These are phyloP conservation scores for Asclepias syriaca DNA, from an alignment of 257 asterid species.

Conservation along the genomic window DNA sequence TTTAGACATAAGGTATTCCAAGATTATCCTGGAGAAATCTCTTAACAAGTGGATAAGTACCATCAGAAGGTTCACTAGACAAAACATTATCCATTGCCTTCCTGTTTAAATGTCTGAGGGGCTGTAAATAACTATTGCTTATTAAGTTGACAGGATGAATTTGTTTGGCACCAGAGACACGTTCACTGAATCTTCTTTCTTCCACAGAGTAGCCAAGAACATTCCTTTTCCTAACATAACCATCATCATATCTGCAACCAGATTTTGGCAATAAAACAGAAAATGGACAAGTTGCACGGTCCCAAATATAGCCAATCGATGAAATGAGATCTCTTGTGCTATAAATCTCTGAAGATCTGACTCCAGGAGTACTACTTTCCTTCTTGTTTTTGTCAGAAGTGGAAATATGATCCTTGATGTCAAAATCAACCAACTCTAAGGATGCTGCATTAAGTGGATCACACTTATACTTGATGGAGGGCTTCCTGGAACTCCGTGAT, in stretches of 20 bases:
- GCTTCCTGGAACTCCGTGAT: conserved; percentile 38
- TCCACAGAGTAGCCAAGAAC: conserved; percentile 26
- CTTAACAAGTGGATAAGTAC: conserved; percentile 29
- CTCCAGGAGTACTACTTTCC: conserved; percentile 22
- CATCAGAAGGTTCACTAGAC: conserved; percentile 29
- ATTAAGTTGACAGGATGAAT: conserved; percentile 20
- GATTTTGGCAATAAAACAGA: conserved; percentile 42
- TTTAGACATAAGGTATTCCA: conserved; percentile 17
- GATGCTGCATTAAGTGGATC: conserved; percentile 33
- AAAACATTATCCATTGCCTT: conserved; percentile 26
- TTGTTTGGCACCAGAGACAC: conserved; percentile 31
- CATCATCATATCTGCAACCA: conserved; percentile 25
- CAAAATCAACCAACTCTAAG: conserved; percentile 40
- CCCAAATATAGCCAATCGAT: conserved; percentile 59
- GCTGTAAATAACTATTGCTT: conserved; percentile 26
- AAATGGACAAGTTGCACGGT: conserved; percentile 49
- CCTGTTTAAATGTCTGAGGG: conserved; percentile 19
- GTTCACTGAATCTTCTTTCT: conserved; percentile 21
- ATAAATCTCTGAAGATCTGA: conserved; percentile 39
- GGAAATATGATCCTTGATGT: conserved; percentile 20
- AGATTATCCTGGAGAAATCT: conserved; percentile 29
- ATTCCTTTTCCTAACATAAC: conserved; percentile 26
- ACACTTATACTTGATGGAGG: conserved; percentile 38
- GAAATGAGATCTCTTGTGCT: conserved; percentile 68
- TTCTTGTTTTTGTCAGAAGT: conserved; percentile 32